Percentiles rank a stretch among this genome's conserved stretches.
Conservation (phyloP, 495 filamentous ascomycete genomes). For the Penicillium soppii region DNA sequence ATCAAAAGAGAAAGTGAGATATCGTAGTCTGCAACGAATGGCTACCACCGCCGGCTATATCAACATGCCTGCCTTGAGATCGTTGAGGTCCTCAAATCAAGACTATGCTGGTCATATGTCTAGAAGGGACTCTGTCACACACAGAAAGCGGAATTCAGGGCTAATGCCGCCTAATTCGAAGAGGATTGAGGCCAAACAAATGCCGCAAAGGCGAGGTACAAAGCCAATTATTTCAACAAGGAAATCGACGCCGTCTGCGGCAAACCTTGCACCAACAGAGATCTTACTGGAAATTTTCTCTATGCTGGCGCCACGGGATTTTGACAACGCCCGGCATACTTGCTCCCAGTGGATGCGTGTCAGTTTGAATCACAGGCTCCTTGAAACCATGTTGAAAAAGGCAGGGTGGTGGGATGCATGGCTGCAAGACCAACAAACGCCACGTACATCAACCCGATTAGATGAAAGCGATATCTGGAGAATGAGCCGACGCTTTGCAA, state of each 20-base stretch:
- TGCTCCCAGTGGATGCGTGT: slow-evolving; percentile 67
- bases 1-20: neutral
- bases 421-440: slow-evolving; percentile 32
- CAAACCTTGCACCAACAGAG: slow-evolving; percentile 56
- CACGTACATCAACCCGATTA: slow-evolving; percentile 13
- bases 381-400: slow-evolving; percentile 53
- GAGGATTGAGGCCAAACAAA: neutral
- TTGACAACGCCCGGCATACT: slow-evolving; percentile 63
- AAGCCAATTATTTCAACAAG: neutral
- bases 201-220: neutral
- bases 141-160: neutral
- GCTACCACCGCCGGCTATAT: neutral
- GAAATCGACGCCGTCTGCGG: slow-evolving; percentile 18
- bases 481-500: slow-evolving; percentile 59
- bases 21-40: neutral
- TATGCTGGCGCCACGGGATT: slow-evolving; percentile 57
- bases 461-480: slow-evolving; percentile 49
- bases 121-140: neutral
- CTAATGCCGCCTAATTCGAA: neutral
- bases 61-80: slow-evolving; percentile 22
- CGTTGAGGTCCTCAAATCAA: slow-evolving; percentile 4
- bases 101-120: slow-evolving; percentile 4
- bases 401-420: slow-evolving; percentile 61
- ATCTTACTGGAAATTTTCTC: slow-evolving; percentile 59
- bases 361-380: slow-evolving; percentile 54